phyloP scores from a whole-genome alignment of 345 rosid genomes.

The Mallotus nudiflorus region DNA sequence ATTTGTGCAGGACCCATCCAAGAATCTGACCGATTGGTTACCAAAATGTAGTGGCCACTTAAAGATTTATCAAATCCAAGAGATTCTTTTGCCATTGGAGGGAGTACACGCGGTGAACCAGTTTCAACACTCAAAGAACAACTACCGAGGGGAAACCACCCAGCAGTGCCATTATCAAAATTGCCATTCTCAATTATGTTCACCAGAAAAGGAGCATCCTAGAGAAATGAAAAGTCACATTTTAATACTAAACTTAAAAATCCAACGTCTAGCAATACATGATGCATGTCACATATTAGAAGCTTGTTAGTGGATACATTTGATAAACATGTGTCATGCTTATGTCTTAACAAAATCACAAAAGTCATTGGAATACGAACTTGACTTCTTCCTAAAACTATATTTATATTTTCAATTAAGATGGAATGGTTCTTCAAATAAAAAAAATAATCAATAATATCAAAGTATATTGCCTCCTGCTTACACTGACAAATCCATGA shows the following conservation, averaged over 20 bases:
- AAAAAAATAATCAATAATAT: too few species aligned
- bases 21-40: constrained; percentile 67
- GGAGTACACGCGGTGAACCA: constrained; percentile 78
- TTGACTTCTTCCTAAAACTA: too few species aligned
- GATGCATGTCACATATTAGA: not conserved
- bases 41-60: constrained; percentile 68
- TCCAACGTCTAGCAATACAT: not conserved
- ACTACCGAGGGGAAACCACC: constrained; percentile 89
- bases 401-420: too few species aligned
- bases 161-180: constrained; percentile 50
- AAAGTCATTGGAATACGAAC: too few species aligned
- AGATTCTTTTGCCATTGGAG: constrained; percentile 80
- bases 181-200: constrained; percentile 73
- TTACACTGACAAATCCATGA: too few species aligned
- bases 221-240: constrained; percentile 8
- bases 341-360: not conserved
- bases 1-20: constrained; percentile 99
- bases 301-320: not conserved
- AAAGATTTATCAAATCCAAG: constrained; percentile 60
- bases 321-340: not conserved
- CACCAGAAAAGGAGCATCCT: constrained; percentile 68
- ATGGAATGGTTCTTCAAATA: too few species aligned
- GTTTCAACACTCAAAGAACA: constrained; percentile 58
- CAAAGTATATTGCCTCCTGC: too few species aligned
- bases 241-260: constrained; percentile 8